Evolutionary conservation across 129 eudicot genomes (phyloP).

Genomic region (Escallonia herrerae): DNA sequence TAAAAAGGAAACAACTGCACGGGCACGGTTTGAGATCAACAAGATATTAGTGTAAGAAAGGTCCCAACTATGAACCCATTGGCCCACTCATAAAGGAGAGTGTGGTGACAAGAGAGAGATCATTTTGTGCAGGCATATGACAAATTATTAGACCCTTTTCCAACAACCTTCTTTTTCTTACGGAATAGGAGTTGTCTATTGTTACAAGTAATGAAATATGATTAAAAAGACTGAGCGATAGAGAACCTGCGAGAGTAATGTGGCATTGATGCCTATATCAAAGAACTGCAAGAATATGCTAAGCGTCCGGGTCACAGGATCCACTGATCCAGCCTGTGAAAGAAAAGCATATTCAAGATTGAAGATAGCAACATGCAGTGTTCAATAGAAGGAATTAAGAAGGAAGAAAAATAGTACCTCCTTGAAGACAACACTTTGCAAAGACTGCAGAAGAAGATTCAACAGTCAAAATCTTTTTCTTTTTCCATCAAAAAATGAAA

Average conservation of each 20-base stretch:
- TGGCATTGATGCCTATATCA: constrained; percentile 84
- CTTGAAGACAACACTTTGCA: constrained; percentile 97
- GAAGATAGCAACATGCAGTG: constrained; percentile 4
- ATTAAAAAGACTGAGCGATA: no score
- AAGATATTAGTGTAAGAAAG: no score
- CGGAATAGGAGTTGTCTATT: no score
- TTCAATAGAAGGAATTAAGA: constrained; percentile 6
- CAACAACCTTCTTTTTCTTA: no score
- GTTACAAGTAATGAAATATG: no score
- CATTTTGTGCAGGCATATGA: no score
- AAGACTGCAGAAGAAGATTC: constrained; percentile 57
- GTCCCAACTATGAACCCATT: no score
- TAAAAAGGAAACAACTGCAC: neutral
- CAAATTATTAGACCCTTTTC: no score
- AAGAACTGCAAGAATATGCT: constrained; percentile 87
- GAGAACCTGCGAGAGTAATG: constrained; percentile 86
- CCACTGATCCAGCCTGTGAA: constrained; percentile 87
- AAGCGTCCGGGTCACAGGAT: constrained; percentile 87
- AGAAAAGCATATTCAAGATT: neutral
- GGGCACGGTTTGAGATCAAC: neutral
- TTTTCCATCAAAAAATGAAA: neutral
- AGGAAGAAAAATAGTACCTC: constrained; percentile 47
- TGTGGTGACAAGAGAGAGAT: no score
- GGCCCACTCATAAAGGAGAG: no score
- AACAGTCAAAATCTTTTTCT: constrained; percentile 16